Percentiles rank a stretch among this genome's conserved stretches.
phyloP scores from a whole-genome alignment of 345 rosid genomes.

The Dovyalis caffra region DNA sequence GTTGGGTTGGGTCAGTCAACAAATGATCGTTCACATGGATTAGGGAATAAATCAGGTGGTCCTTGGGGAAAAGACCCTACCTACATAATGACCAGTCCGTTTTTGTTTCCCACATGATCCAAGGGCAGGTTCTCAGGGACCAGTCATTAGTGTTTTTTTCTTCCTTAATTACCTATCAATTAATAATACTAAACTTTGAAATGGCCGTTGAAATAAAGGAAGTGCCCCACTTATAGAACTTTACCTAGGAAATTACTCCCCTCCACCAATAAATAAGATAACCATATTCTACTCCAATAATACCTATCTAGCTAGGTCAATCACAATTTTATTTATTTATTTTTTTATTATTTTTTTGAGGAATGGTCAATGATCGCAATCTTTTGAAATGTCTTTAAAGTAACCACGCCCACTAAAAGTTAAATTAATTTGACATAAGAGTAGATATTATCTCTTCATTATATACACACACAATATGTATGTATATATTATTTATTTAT shows the following conservation, averaged over 20 bases:
- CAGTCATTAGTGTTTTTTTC: neutral
- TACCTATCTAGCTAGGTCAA: neutral
- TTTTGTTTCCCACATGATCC: conserved; percentile 1
- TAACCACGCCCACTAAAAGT: neutral
- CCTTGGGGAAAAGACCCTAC: neutral
- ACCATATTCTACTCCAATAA: neutral
- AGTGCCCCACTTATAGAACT: neutral
- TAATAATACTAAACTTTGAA: neutral
- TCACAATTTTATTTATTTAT: neutral
- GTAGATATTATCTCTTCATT: neutral
- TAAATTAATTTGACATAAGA: neutral
- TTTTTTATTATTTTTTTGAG: neutral
- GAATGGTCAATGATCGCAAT: conserved; percentile 6
- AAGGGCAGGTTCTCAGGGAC: neutral
- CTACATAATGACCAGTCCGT: neutral
- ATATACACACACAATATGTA: too few species aligned
- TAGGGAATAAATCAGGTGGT: conserved; percentile 6
- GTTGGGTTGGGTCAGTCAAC: neutral
- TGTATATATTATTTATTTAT: too few species aligned
- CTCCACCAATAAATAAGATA: neutral
- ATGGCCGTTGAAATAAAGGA: neutral
- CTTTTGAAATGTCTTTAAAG: conserved; percentile 16
- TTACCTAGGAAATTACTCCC: neutral
- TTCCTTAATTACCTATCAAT: too few species aligned
- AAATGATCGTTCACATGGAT: conserved; percentile 2